Percentiles rank a stretch among this genome's conserved stretches.
Evolutionary conservation across 2,329 filamentous ascomycete species (phyloP).

Genomic region (Elsinoe fawcettii): DNA sequence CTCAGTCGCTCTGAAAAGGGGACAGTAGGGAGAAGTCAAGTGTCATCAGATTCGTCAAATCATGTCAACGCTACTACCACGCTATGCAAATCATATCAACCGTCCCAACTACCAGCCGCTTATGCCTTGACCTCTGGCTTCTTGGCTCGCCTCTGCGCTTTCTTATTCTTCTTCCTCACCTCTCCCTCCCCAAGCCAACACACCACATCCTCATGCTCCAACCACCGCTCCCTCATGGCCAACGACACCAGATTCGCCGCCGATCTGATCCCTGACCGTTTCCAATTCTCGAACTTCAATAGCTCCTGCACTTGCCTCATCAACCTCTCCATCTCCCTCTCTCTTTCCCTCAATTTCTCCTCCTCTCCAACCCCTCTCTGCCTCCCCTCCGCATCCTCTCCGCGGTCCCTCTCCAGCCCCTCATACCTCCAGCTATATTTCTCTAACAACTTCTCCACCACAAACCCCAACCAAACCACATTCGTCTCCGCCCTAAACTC

Average conservation of each 20-base stretch:
- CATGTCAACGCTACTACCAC: not conserved
- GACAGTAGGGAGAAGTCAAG: not conserved
- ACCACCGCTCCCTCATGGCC: conserved; percentile 30
- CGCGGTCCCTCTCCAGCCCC: not conserved
- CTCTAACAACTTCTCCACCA: conserved; percentile 49
- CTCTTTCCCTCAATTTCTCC: conserved; percentile 24
- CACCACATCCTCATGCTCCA: conserved; percentile 30
- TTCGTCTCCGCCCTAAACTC: conserved; percentile 54
- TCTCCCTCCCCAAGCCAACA: conserved; percentile 16
- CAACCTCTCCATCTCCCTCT: conserved; percentile 31
- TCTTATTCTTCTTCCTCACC: not conserved
- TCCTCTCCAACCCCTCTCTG: conserved; percentile 12
- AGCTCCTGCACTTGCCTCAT: conserved; percentile 32
- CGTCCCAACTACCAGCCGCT: too few species aligned
- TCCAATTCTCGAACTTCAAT: conserved; percentile 33
- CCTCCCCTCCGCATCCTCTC: conserved; percentile 18
- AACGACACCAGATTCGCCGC: conserved; percentile 25
- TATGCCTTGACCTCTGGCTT: not conserved
- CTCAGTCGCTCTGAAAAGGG: not conserved
- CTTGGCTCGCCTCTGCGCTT: not conserved
- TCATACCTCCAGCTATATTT: conserved; percentile 20
- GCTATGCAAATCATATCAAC: not conserved
- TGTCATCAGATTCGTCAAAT: conserved; percentile 9
- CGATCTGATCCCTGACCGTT: conserved; percentile 14
- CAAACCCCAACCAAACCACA: conserved; percentile 55